A percentile compares a stretch with the other conserved stretches of the same genome.
Evolutionary conservation across 352 stramenopile genomes (phyloP).

Genomic region (Globisporangium okanoganense): DNA sequence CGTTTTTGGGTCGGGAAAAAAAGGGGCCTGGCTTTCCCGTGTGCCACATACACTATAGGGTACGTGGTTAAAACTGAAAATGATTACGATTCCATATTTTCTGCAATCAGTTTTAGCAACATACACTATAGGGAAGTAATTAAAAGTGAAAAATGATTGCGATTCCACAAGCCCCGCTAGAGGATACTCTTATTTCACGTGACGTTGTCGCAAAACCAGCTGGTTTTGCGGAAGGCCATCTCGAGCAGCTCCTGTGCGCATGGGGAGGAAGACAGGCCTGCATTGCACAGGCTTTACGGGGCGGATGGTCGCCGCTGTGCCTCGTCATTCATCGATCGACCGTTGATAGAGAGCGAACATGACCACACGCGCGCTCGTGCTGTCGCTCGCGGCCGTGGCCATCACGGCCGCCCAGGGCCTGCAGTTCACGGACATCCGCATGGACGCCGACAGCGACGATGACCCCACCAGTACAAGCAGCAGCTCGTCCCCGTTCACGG

Average conservation of each 20-base stretch:
- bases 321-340: background rate
- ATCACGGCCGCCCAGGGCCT: background rate
- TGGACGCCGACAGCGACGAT: background rate
- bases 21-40: too few species aligned
- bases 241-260: background rate
- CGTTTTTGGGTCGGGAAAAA: too few species aligned
- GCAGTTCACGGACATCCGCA: conserved; percentile 11
- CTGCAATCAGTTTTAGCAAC: too few species aligned
- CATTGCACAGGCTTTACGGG: background rate
- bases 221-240: background rate
- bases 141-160: too few species aligned
- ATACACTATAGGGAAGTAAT: too few species aligned
- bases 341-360: background rate
- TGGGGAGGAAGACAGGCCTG: background rate
- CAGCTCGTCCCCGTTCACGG: conserved; percentile 5
- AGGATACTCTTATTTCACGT: too few species aligned
- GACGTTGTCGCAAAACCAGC: background rate
- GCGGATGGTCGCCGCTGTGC: background rate
- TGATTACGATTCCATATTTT: too few species aligned
- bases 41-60: too few species aligned
- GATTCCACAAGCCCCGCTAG: too few species aligned
- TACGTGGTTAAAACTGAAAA: too few species aligned
- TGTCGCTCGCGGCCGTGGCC: background rate
- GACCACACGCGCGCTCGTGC: background rate
- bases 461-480: background rate